phyloP scores from a whole-genome alignment of 1,284 basidiomycete genomes.

The Ceratobasidium sp. region DNA sequence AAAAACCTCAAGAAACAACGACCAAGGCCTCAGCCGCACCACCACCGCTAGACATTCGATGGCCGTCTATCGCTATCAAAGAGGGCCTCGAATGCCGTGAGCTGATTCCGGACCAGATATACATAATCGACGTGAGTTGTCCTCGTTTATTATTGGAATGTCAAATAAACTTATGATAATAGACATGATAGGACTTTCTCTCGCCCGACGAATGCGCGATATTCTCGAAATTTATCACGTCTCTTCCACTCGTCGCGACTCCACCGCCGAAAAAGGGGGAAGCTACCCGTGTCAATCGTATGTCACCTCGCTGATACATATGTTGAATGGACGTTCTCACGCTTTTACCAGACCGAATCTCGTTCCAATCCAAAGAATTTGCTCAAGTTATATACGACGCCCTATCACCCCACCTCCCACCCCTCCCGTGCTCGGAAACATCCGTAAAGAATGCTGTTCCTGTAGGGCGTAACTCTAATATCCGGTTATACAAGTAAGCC shows the following conservation, averaged over 20 bases:
- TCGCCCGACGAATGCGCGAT: constrained; percentile 72
- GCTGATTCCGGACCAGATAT: constrained; percentile 74
- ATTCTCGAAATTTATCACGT: constrained; percentile 73
- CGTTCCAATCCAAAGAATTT: constrained; percentile 71
- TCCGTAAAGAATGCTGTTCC: constrained; percentile 25
- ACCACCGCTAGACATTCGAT: constrained; percentile 4
- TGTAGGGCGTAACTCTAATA: constrained; percentile 73
- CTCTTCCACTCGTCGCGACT: constrained; percentile 74
- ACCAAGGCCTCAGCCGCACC: neutral
- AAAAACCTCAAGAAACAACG: neutral
- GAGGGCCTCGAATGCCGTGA: constrained; percentile 61
- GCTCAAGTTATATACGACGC: constrained; percentile 67
- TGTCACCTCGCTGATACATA: constrained; percentile 50
- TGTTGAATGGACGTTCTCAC: neutral
- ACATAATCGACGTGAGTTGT: constrained; percentile 69
- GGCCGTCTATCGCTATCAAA: constrained; percentile 56
- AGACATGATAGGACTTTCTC: constrained; percentile 64
- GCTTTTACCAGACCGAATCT: constrained; percentile 68
- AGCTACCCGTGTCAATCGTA: constrained; percentile 80
- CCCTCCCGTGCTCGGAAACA: constrained; percentile 64
- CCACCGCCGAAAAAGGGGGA: constrained; percentile 81
- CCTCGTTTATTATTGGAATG: constrained; percentile 11
- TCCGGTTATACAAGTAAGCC: constrained; percentile 76
- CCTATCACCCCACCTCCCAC: constrained; percentile 71
- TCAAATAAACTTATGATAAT: constrained; percentile 32